Percentiles rank a stretch among this genome's conserved stretches.
Evolutionary conservation across 2,329 filamentous ascomycete genomes (phyloP).

Genomic region (Pseudocercospora pini-densiflorae): DNA sequence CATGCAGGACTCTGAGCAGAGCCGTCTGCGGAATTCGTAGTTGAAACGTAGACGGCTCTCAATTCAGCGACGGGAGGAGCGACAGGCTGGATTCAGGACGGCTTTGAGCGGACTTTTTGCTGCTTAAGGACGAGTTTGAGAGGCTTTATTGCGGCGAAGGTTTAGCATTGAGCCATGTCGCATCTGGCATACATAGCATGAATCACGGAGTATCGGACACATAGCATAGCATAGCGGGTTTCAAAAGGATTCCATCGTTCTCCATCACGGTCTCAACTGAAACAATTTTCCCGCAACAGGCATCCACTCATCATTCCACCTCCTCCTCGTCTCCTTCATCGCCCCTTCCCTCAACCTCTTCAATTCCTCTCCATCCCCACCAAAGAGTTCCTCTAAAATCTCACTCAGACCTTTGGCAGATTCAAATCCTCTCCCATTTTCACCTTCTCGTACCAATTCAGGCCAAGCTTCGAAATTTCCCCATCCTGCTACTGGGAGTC

Average conservation of each 20-base stretch:
- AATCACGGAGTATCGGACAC: background rate
- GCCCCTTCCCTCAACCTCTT: constrained; percentile 75
- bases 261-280: constrained; percentile 10
- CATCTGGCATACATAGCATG: background rate
- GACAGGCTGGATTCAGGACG: background rate
- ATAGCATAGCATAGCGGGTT: background rate
- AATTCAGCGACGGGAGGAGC: background rate
- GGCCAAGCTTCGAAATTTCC: constrained; percentile 83
- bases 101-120: background rate
- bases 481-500: constrained; percentile 88
- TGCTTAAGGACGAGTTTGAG: background rate
- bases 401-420: constrained; percentile 68
- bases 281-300: constrained; percentile 76
- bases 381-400: constrained; percentile 69
- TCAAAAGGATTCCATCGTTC: background rate
- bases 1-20: constrained; percentile 3
- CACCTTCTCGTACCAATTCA: constrained; percentile 85
- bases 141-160: background rate
- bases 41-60: background rate
- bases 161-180: background rate
- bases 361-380: constrained; percentile 58
- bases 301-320: constrained; percentile 96
- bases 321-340: constrained; percentile 71
- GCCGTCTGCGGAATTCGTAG: background rate
- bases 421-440: constrained; percentile 85